Evolutionary conservation across 2,329 filamentous ascomycete species (phyloP), one percentile per base, ranked within the genome.

Genomic region (Macrophomina phaseolina): DNA sequence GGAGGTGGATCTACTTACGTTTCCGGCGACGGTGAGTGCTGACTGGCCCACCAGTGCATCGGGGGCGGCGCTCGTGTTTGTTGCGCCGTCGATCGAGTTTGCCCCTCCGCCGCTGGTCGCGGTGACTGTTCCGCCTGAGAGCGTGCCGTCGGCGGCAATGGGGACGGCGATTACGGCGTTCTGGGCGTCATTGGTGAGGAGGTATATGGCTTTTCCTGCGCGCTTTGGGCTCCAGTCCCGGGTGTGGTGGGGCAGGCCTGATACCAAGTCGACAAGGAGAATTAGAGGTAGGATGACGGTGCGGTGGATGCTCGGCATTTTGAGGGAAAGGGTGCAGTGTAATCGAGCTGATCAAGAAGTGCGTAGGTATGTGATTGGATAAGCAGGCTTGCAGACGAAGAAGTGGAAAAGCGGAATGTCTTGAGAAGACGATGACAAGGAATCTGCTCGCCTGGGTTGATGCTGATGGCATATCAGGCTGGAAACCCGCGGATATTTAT

Each of bases 41-140:
- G 82, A 83, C 70, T 89, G 86, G 48, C 79, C 81, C 32, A 83
- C 76, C 14, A 89, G 74, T 0, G 83, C 79, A 73, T 89, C 87
- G 0, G 84, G 81, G 0, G 71, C 78, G 0, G 81, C 82, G 0
- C 81, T 75, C 48, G 75, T 67, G 34, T 77, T 79, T 3, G 74
- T 80, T 0, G 68, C 61, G 34, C 74, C 76, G 63, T 82, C 73
- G 32, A 86, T 74, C 14, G 77, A 73, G 48, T 74, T 79, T 1
- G 80, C 75, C 6, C 85, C 86, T 0, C 73, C 72, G 23, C 86
- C 85, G 0, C 83, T 82, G 1, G 85, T 86, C 1, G 75, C 62
- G 0, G 80, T 84, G 1, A 79, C 71, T 1, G 75, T 76, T 0
- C 81, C 83, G 3, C 74, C 73, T 0, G 77, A 80, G 0, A 89